Percentiles rank a stretch among this genome's conserved stretches.
These are phyloP conservation scores for Wallemia mellicola DNA, from an alignment of 1,284 basidiomycete species.

Conservation along the genomic window DNA sequence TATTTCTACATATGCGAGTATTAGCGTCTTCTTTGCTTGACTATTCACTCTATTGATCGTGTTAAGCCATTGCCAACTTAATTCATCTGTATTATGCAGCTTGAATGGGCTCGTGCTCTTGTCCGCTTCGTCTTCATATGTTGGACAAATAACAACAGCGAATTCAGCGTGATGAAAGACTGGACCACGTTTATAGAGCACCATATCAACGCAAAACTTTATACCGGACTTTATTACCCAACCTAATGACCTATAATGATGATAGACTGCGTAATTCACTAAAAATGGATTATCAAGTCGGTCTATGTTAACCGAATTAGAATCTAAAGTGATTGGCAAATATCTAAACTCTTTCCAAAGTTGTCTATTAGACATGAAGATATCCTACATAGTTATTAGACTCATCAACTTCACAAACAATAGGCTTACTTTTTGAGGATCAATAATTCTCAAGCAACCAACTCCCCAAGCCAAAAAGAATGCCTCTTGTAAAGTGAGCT, in stretches of 20 bases:
- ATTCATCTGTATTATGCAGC: slow-evolving; percentile 33
- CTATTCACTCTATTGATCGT: slow-evolving; percentile 90
- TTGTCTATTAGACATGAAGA: not conserved
- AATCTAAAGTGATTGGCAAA: not conserved
- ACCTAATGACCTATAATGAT: slow-evolving; percentile 87
- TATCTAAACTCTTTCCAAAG: slow-evolving; percentile 3
- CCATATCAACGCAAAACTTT: slow-evolving; percentile 88
- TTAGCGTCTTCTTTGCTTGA: slow-evolving; percentile 87
- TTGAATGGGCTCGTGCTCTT: slow-evolving; percentile 28
- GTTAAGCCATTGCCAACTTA: slow-evolving; percentile 82
- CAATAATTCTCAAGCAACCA: slow-evolving; percentile 46
- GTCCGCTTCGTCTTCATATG: slow-evolving; percentile 56
- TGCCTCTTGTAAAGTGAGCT: slow-evolving; percentile 67
- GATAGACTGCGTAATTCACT: slow-evolving; percentile 65
- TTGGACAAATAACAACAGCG: slow-evolving; percentile 57
- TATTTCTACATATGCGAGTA: slow-evolving; percentile 70
- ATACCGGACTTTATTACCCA: slow-evolving; percentile 90
- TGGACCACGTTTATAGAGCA: slow-evolving; percentile 80
- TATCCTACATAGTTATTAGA: slow-evolving; percentile 19
- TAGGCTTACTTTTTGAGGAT: slow-evolving; percentile 29
- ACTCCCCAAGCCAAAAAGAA: slow-evolving; percentile 67
- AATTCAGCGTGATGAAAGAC: slow-evolving; percentile 95
- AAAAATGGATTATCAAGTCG: slow-evolving; percentile 65
- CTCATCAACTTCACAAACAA: slow-evolving; percentile 12
- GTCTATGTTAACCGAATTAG: slow-evolving; percentile 4